Evolutionary conservation across 768 basidiomycete species (phyloP).

Genomic region (Suillus hirtellus): DNA sequence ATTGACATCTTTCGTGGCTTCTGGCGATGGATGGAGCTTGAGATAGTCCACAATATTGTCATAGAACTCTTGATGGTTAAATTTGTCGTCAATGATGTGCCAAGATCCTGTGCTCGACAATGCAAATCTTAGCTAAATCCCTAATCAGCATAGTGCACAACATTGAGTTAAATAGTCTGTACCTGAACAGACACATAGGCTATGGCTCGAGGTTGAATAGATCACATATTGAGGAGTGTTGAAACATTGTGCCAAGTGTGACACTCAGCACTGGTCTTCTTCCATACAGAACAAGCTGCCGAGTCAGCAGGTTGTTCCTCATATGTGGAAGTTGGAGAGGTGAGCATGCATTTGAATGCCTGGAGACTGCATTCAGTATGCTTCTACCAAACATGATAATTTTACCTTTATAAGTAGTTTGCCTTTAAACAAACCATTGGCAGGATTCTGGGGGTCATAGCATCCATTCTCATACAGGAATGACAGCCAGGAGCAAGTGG

Average conservation of each 20-base stretch:
- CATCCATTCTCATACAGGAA: too few relatives aligned
- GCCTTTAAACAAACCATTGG: too few relatives aligned
- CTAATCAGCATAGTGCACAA: not conserved
- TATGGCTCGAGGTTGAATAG: not conserved
- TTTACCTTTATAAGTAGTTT: too few relatives aligned
- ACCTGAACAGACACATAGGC: not conserved
- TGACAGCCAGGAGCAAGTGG: too few relatives aligned
- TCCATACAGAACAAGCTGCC: not conserved
- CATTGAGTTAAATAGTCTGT: not conserved
- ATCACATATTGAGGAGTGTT: not conserved
- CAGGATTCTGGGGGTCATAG: too few relatives aligned
- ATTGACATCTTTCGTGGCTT: not conserved
- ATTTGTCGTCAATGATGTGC: not conserved
- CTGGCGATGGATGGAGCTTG: not conserved
- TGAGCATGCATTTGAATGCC: not conserved
- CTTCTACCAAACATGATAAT: not conserved
- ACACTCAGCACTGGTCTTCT: not conserved
- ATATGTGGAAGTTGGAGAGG: not conserved
- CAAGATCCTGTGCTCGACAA: not conserved
- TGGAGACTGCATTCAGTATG: not conserved
- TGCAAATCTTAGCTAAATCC: not conserved
- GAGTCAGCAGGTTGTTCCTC: not conserved
- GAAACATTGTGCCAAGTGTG: not conserved
- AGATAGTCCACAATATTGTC: not conserved
- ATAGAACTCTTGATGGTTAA: not conserved